These are phyloP conservation scores for Cryptococcus deneoformans DNA, from an alignment of 1,284 basidiomycete genomes.

Conservation along the genomic window DNA sequence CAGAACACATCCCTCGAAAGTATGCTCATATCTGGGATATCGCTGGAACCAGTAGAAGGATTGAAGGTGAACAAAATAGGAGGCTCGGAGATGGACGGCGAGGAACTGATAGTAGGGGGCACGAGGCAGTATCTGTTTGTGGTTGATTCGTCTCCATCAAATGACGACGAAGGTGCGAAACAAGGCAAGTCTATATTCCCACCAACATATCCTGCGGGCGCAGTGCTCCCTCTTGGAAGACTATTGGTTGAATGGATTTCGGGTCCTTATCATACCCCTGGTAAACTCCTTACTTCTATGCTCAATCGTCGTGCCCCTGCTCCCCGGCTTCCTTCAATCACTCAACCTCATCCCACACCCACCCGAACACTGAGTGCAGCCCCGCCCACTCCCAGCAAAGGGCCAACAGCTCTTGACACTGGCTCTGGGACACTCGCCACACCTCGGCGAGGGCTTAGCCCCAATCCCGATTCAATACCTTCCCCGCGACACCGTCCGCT, in stretches of 20 bases:
- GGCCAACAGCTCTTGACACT: no score
- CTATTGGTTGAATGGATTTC: slow-evolving; percentile 72
- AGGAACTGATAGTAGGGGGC: slow-evolving; percentile 58
- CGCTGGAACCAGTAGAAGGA: slow-evolving; percentile 67
- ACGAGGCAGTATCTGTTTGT: slow-evolving; percentile 80
- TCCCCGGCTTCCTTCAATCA: not conserved
- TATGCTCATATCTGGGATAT: slow-evolving; percentile 71
- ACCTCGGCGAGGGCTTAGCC: no score
- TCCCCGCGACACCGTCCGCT: no score
- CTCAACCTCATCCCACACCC: no score
- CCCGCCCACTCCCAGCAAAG: no score
- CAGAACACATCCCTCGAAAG: slow-evolving; percentile 76
- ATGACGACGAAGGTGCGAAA: slow-evolving; percentile 2
- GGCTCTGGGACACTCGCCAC: no score
- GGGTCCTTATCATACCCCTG: slow-evolving; percentile 62
- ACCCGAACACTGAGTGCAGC: no score
- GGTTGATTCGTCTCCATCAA: slow-evolving; percentile 55
- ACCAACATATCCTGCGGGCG: slow-evolving; percentile 60
- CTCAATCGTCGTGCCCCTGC: slow-evolving; percentile 35
- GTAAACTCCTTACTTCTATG: slow-evolving; percentile 70
- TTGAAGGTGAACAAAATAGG: slow-evolving; percentile 56
- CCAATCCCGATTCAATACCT: no score
- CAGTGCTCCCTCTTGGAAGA: slow-evolving; percentile 69
- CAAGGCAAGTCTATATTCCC: slow-evolving; percentile 52
- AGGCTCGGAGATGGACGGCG: slow-evolving; percentile 59